Conservation (phyloP, 768 basidiomycete genomes). For the Amanita rubescens region DNA sequence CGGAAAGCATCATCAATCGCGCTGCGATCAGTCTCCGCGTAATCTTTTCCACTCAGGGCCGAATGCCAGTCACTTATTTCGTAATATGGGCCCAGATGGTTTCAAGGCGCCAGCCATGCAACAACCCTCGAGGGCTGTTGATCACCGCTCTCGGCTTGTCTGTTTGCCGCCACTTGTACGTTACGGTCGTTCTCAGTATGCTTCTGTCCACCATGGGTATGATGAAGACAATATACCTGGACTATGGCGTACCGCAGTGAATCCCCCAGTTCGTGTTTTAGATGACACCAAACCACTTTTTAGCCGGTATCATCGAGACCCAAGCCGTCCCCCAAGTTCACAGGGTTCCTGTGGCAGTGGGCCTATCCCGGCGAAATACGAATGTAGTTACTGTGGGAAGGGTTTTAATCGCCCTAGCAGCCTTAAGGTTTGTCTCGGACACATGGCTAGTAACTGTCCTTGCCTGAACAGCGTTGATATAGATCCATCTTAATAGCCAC, state of each 20-base stretch:
- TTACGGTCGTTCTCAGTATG: not conserved
- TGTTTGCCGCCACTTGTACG: not conserved
- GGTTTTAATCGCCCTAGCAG: slow-evolving; percentile 80
- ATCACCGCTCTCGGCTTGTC: not conserved
- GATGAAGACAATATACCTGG: slow-evolving; percentile 14
- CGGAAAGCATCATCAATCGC: not conserved
- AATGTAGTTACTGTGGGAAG: slow-evolving; percentile 74
- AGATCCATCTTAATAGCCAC: slow-evolving; percentile 84
- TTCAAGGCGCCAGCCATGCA: not conserved
- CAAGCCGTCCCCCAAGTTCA: slow-evolving; percentile 10
- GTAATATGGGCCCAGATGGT: not conserved
- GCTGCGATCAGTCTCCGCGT: not conserved
- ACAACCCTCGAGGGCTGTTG: not conserved
- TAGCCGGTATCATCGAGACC: slow-evolving; percentile 14
- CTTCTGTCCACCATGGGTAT: slow-evolving; percentile 5
- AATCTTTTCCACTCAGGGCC: not conserved
- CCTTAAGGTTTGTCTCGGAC: slow-evolving; percentile 48
- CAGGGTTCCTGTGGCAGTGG: slow-evolving; percentile 10
- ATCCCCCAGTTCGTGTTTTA: slow-evolving; percentile 12
- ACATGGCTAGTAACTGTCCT: slow-evolving; percentile 6
- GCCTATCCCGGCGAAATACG: slow-evolving; percentile 46
- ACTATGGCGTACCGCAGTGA: slow-evolving; percentile 19
- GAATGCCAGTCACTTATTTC: not conserved
- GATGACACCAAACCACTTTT: slow-evolving; percentile 32
- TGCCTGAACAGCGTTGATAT: slow-evolving; percentile 7